Percentiles rank a stretch among this genome's conserved stretches.
phyloP scores from a whole-genome alignment of 352 stramenopile genomes.

The Bremia lactucae region DNA sequence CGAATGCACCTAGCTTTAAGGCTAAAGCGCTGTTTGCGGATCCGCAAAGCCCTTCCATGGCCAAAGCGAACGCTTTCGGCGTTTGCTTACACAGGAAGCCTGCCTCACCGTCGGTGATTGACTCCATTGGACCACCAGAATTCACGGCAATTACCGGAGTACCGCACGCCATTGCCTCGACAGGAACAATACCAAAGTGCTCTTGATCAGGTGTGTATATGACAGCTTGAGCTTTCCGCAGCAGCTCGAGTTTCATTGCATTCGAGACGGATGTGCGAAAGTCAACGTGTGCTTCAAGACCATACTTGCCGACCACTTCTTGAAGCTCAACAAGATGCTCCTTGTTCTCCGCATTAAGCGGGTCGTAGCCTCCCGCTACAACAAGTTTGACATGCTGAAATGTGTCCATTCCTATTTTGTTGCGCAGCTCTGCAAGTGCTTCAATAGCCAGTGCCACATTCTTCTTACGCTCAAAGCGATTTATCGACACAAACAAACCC shows the following conservation, averaged over 20 bases:
- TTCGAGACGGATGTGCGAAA: slow-evolving; percentile 88
- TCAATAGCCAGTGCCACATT: slow-evolving; percentile 88
- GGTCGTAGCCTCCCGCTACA: slow-evolving; percentile 94
- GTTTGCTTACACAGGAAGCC: slow-evolving; percentile 71
- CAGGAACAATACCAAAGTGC: slow-evolving; percentile 98
- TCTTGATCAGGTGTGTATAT: slow-evolving; percentile 95
- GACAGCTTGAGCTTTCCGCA: slow-evolving; percentile 78
- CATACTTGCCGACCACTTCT: slow-evolving; percentile 44
- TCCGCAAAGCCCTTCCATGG: slow-evolving; percentile 54
- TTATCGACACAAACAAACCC: slow-evolving; percentile 90
- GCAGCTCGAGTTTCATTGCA: slow-evolving; percentile 74
- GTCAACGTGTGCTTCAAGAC: slow-evolving; percentile 55
- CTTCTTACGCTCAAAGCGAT: slow-evolving; percentile 98
- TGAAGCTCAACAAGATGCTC: slow-evolving; percentile 89
- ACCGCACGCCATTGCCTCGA: slow-evolving; percentile 95
- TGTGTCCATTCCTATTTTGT: slow-evolving; percentile 21
- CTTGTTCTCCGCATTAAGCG: slow-evolving; percentile 92
- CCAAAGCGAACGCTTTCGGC: slow-evolving; percentile 41
- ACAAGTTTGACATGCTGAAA: slow-evolving; percentile 76
- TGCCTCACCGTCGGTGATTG: slow-evolving; percentile 83
- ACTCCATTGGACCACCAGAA: slow-evolving; percentile 94
- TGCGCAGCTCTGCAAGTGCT: slow-evolving; percentile 53
- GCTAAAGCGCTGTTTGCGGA: slow-evolving; percentile 18
- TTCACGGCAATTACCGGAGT: slow-evolving; percentile 91
- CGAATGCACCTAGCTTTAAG: slow-evolving; percentile 33